Conservation (phyloP, 495 filamentous ascomycete species). For the Letharia columbiana region DNA sequence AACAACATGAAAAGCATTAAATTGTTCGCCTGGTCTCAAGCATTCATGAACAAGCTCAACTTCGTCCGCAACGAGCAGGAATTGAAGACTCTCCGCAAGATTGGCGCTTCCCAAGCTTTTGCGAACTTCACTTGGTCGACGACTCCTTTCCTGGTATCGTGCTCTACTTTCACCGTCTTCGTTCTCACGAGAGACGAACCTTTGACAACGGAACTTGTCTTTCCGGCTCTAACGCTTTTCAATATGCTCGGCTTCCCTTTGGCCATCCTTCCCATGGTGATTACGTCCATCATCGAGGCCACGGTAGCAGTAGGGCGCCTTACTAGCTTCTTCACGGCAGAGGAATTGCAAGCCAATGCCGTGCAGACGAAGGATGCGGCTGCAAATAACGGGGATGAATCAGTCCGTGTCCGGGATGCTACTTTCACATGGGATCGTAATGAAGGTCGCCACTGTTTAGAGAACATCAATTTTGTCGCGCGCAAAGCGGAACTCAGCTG, state of each 20-base stretch:
- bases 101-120: constrained; percentile 85
- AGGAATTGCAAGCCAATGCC: constrained; percentile 84
- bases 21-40: constrained; percentile 92
- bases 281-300: constrained; percentile 94
- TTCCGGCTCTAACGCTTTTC: constrained; percentile 86
- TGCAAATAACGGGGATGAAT: constrained; percentile 68
- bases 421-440: constrained; percentile 93
- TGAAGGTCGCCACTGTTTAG: constrained; percentile 48
- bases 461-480: constrained; percentile 78
- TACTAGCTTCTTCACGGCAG: constrained; percentile 75
- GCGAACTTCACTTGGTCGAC: constrained; percentile 99
- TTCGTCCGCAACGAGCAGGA: constrained; percentile 92
- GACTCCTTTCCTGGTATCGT: constrained; percentile 97
- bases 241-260: constrained; percentile 93
- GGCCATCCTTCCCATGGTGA: constrained; percentile 92
- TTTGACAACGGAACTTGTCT: constrained; percentile 89
- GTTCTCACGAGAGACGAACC: constrained; percentile 73
- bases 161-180: constrained; percentile 91
- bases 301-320: constrained; percentile 81
- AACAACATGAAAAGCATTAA: constrained; percentile 99
- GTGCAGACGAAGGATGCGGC: constrained; percentile 60
- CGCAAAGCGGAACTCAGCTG: constrained; percentile 88
- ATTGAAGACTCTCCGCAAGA: constrained; percentile 88
- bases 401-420: constrained; percentile 70
- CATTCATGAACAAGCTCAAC: constrained; percentile 96